A percentile compares a stretch with the other conserved stretches of the same genome.
These are phyloP conservation scores for Fusarium lateritium DNA, from an alignment of 2,329 filamentous ascomycete species.

Conservation along the genomic window DNA sequence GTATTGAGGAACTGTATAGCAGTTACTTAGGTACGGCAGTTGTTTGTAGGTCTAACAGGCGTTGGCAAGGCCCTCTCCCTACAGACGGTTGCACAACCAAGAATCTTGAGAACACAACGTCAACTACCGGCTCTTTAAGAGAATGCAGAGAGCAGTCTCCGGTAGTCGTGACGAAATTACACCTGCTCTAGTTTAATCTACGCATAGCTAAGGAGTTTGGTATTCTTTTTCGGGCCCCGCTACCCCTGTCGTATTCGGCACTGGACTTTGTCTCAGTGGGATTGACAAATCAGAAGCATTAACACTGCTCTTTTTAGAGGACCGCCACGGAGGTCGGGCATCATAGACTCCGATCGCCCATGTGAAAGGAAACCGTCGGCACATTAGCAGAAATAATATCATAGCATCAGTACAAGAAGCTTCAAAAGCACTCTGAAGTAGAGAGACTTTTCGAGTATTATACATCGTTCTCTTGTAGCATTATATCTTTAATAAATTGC, in stretches of 20 bases:
- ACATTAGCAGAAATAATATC: too few species aligned
- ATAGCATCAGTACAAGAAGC: too few species aligned
- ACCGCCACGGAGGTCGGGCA: constrained; percentile 21
- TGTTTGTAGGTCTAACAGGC: constrained; percentile 3
- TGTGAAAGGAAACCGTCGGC: too few species aligned
- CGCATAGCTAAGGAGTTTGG: constrained; percentile 39
- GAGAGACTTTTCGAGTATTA: too few species aligned
- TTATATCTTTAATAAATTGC: too few species aligned
- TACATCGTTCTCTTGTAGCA: too few species aligned
- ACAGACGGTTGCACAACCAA: background rate
- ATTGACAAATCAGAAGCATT: constrained; percentile 25
- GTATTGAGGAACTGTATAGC: constrained; percentile 8
- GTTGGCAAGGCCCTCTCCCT: constrained; percentile 3
- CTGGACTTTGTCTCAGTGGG: background rate
- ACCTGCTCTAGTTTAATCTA: constrained; percentile 35
- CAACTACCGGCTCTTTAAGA: constrained; percentile 2
- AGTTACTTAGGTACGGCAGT: too few species aligned
- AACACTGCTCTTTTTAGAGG: constrained; percentile 1
- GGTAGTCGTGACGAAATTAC: constrained; percentile 34
- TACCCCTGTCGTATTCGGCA: constrained; percentile 37
- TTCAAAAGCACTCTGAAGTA: too few species aligned
- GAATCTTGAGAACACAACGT: constrained; percentile 21
- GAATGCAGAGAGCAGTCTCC: background rate
- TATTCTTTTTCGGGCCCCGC: constrained; percentile 18
- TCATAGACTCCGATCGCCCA: constrained; percentile 4